phyloP scores from a whole-genome alignment of 2,329 filamentous ascomycete genomes.

The Stagonosporopsis cucurbitacearum region DNA sequence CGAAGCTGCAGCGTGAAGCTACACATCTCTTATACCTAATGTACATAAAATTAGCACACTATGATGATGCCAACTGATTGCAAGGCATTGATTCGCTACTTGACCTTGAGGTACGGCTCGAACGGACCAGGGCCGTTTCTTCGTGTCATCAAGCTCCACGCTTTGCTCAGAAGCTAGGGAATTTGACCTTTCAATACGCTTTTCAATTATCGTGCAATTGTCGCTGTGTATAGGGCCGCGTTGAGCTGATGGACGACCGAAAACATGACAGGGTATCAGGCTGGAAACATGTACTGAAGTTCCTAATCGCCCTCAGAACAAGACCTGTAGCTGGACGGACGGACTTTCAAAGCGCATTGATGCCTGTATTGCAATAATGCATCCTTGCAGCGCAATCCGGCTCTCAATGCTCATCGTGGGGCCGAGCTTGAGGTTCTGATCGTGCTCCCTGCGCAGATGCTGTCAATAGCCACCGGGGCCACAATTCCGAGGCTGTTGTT shows the following conservation, averaged over 20 bases:
- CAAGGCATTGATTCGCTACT: neutral
- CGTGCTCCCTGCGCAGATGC: neutral
- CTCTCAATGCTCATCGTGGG: neutral
- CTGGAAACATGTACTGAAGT: neutral
- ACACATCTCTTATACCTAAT: neutral
- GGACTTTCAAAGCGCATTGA: neutral
- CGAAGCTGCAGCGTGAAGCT: neutral
- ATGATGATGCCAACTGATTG: neutral
- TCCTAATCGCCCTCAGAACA: neutral
- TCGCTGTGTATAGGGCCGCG: neutral
- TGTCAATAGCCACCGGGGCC: neutral
- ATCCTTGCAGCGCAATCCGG: too few relatives aligned
- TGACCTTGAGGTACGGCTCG: neutral
- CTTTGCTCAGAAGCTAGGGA: neutral
- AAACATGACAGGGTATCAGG: conserved; percentile 5
- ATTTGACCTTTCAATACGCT: neutral
- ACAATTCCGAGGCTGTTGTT: conserved; percentile 5
- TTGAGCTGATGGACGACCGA: neutral
- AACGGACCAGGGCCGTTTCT: too few relatives aligned
- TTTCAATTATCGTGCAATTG: conserved; percentile 3
- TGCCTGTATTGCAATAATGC: neutral
- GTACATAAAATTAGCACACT: neutral
- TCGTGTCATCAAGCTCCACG: neutral
- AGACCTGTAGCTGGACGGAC: neutral
- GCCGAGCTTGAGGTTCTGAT: neutral